Conservation (phyloP, 1,284 basidiomycete genomes). For the Marasmius fiardii region DNA sequence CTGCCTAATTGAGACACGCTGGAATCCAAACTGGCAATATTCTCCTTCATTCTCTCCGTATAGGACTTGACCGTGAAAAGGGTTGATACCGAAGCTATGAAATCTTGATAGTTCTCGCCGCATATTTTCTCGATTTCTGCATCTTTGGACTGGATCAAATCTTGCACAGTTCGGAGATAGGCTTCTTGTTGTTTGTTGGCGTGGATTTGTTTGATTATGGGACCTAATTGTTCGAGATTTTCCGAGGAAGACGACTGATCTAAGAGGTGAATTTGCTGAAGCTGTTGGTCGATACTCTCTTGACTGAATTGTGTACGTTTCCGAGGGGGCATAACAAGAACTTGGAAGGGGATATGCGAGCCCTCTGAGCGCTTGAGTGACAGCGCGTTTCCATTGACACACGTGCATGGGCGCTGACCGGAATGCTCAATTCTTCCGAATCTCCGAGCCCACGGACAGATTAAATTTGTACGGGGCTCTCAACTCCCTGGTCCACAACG, state of each 20-base stretch:
- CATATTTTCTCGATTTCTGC: conserved; percentile 96
- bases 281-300: conserved; percentile 78
- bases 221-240: conserved; percentile 90
- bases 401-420: neutral
- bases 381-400: too few relatives aligned
- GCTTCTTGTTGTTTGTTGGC: conserved; percentile 87
- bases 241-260: conserved; percentile 84
- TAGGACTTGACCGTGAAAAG: conserved; percentile 92
- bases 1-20: conserved; percentile 78
- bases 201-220: conserved; percentile 92
- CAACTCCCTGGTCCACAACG: too few relatives aligned
- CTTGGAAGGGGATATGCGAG: neutral
- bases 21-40: conserved; percentile 67
- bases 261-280: conserved; percentile 84
- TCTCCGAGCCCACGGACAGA: too few relatives aligned
- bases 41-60: conserved; percentile 79
- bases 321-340: conserved; percentile 61
- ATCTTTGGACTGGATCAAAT: conserved; percentile 91
- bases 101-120: conserved; percentile 96
- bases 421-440: neutral
- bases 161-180: conserved; percentile 84
- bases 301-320: conserved; percentile 72
- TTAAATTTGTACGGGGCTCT: too few relatives aligned
- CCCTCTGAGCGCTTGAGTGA: too few relatives aligned
- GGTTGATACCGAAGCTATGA: conserved; percentile 94